phyloP scores from a whole-genome alignment of 257 asterid species.

The Cynanchum wilfordii region DNA sequence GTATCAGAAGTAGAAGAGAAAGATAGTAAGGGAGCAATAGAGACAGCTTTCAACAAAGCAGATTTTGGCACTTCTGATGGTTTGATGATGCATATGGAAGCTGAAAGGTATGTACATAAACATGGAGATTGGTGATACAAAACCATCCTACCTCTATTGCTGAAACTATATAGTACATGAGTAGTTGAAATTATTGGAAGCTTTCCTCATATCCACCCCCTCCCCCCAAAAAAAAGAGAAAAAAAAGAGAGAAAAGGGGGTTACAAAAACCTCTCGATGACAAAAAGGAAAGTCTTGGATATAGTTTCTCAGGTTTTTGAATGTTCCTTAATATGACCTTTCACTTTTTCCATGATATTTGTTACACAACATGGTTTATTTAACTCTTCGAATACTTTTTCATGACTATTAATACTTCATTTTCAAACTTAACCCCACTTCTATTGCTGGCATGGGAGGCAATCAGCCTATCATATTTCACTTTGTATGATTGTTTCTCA shows the following conservation, averaged over 20 bases:
- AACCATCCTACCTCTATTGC: background rate
- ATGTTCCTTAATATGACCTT: background rate
- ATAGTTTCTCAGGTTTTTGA: background rate
- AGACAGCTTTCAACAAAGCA: conserved; percentile 26
- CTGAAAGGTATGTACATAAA: conserved; percentile 9
- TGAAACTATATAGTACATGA: background rate
- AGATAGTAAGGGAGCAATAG: conserved; percentile 18
- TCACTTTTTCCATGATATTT: background rate
- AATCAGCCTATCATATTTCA: background rate
- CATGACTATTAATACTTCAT: background rate
- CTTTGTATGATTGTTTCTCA: background rate
- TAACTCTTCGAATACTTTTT: background rate
- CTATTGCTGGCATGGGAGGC: background rate
- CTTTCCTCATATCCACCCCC: background rate
- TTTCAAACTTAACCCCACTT: background rate
- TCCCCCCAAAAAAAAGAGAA: background rate
- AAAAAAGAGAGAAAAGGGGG: background rate
- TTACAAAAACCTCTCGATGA: background rate
- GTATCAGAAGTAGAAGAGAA: conserved; percentile 30
- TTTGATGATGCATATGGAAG: background rate
- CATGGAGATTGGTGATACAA: background rate
- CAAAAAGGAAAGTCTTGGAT: background rate
- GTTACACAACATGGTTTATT: background rate
- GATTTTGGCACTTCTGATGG: conserved; percentile 17
- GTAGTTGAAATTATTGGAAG: background rate